Evolutionary conservation across 2,329 filamentous ascomycete genomes (phyloP).

Genomic region (Microsporum ferrugineum): DNA sequence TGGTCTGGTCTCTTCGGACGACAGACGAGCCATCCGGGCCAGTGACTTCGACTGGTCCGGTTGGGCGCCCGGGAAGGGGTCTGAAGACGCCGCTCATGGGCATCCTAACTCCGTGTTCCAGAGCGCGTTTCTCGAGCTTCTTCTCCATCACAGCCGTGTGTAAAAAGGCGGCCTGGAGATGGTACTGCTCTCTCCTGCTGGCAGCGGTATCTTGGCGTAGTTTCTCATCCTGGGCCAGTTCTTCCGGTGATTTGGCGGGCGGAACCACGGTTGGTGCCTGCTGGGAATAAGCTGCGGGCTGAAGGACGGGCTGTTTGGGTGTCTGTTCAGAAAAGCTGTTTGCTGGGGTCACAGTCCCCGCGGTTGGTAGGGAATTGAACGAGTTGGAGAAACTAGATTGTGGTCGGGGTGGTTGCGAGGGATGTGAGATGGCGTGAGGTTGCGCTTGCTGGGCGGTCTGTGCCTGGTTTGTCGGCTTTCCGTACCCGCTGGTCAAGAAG

Average conservation of each 20-base stretch:
- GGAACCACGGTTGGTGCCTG: conserved; percentile 51
- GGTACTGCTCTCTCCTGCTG: conserved; percentile 53
- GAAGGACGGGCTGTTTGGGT: conserved; percentile 43
- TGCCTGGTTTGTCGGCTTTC: conserved; percentile 32
- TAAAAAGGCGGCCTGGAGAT: conserved; percentile 63
- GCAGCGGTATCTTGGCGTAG: conserved; percentile 53
- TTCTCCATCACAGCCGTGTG: conserved; percentile 48
- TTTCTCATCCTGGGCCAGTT: conserved; percentile 38
- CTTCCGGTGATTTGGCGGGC: conserved; percentile 7
- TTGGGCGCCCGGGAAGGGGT: conserved; percentile 31
- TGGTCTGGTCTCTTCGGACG: conserved; percentile 53
- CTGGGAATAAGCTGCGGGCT: conserved; percentile 48
- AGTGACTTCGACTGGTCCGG: conserved; percentile 37
- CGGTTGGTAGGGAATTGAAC: conserved; percentile 32
- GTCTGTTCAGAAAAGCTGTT: conserved; percentile 41
- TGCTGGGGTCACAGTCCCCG: conserved; percentile 28
- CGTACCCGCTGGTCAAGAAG: conserved; percentile 52
- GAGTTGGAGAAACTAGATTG: conserved; percentile 31
- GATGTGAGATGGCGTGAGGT: conserved; percentile 6
- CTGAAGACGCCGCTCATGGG: conserved; percentile 44
- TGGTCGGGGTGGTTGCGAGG: conserved; percentile 35
- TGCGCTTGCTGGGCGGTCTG: conserved; percentile 36
- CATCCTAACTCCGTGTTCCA: conserved; percentile 48
- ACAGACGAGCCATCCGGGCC: conserved; percentile 54
- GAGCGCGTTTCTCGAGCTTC: conserved; percentile 46